These are phyloP conservation scores for Klebsormidium nitens DNA, from an alignment of 139 green algal species.

Conservation along the genomic window DNA sequence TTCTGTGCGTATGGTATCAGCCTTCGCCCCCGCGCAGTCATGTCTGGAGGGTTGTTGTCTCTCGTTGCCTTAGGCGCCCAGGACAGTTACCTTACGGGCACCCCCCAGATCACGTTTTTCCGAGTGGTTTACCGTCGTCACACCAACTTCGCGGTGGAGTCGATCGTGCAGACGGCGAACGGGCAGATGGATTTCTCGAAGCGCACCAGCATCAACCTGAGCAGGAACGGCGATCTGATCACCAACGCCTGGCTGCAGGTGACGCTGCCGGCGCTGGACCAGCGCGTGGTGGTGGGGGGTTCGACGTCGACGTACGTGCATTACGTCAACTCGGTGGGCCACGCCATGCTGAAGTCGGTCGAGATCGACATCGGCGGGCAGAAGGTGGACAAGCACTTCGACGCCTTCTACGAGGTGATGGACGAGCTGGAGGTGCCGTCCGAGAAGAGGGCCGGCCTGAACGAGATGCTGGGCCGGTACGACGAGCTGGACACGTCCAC, in stretches of 20 bases:
- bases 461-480: too few relatives aligned
- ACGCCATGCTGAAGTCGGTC: constrained; percentile 28
- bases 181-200: not conserved
- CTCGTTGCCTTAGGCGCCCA: too few relatives aligned
- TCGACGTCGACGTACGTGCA: too few relatives aligned
- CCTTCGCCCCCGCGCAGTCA: too few relatives aligned
- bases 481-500: too few relatives aligned
- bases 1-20: too few relatives aligned
- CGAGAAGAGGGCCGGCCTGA: too few relatives aligned
- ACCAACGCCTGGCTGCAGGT: not conserved
- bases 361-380: constrained; percentile 37
- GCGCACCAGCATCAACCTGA: not conserved
- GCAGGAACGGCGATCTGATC: not conserved
- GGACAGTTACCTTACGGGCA: too few relatives aligned
- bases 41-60: too few relatives aligned
- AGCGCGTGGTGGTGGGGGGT: not conserved
- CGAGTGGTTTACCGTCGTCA: not conserved
- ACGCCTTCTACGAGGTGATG: constrained; percentile 26
- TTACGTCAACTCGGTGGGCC: not conserved
- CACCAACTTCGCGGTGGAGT: not conserved
- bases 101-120: not conserved
- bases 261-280: not conserved
- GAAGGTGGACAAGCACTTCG: constrained; percentile 35
- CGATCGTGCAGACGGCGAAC: not conserved
- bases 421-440: too few relatives aligned